Conservation (phyloP, 139 green algal genomes). For the Micromonas commoda region DNA sequence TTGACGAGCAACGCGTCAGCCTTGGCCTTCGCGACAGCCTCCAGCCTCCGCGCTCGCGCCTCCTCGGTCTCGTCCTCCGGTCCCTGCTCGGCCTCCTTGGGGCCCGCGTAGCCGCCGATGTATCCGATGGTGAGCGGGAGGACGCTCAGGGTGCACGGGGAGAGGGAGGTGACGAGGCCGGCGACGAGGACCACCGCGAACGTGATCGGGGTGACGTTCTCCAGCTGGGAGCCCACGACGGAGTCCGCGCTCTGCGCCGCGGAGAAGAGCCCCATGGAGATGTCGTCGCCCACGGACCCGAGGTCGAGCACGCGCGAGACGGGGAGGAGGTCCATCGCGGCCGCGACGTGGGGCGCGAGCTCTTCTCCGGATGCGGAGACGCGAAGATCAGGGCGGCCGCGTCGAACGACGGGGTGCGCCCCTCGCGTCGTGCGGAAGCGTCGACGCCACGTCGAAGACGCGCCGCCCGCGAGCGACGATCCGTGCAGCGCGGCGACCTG, state of each 20-base stretch:
- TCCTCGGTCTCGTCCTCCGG: constrained; percentile 1
- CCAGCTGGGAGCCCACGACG: background rate
- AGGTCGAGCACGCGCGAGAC: background rate
- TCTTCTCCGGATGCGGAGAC: background rate
- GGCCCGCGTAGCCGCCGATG: constrained; percentile 37
- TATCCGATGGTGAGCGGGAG: constrained; percentile 53
- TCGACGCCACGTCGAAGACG: no score
- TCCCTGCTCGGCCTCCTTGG: background rate
- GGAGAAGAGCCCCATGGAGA: background rate
- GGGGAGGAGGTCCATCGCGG: background rate
- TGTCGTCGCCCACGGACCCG: background rate
- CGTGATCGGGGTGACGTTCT: background rate
- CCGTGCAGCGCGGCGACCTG: no score
- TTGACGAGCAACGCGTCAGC: constrained; percentile 17
- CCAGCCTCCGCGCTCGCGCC: background rate
- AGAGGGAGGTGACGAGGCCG: constrained; percentile 85
- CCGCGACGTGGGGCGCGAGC: background rate
- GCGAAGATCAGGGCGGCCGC: background rate
- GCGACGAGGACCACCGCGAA: constrained; percentile 38
- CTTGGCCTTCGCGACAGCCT: background rate
- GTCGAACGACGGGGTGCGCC: no score
- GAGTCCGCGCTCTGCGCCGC: background rate
- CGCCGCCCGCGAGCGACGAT: no score
- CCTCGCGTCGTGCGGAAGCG: no score
- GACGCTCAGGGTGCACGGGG: constrained; percentile 65